phyloP scores from a whole-genome alignment of 371 early-diverging fungal genomes.

The Actinomortierella ambigua region DNA sequence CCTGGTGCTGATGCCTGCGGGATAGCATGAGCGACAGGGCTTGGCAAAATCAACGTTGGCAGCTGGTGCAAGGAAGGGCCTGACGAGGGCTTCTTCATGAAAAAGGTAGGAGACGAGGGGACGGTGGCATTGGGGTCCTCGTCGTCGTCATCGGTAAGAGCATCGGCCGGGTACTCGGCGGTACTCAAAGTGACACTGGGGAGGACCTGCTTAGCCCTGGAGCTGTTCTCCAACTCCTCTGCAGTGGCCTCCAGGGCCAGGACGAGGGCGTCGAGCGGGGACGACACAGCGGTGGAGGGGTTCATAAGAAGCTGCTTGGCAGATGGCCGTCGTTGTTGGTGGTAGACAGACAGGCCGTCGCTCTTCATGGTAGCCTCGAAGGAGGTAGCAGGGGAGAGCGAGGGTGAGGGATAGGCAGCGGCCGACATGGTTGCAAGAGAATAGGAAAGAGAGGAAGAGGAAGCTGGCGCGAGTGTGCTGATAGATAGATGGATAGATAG shows the following conservation, averaged over 20 bases:
- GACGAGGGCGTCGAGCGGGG: conserved; percentile 40
- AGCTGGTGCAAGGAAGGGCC: conserved; percentile 25
- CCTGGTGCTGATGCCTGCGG: background rate
- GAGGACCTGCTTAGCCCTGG: background rate
- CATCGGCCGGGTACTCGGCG: background rate
- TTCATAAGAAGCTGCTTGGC: conserved; percentile 11
- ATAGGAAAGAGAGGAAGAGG: background rate
- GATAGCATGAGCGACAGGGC: background rate
- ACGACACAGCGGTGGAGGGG: conserved; percentile 15
- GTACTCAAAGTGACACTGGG: background rate
- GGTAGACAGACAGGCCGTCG: background rate
- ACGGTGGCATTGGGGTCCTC: conserved; percentile 43
- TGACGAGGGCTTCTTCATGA: conserved; percentile 18
- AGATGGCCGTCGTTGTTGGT: conserved; percentile 11
- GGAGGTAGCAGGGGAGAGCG: conserved; percentile 32
- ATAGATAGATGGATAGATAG: background rate
- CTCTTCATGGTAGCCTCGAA: conserved; percentile 16
- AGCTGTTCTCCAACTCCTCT: conserved; percentile 11
- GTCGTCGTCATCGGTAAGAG: conserved; percentile 13
- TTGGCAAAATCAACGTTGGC: conserved; percentile 20
- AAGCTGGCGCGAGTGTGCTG: background rate
- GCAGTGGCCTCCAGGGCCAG: conserved; percentile 40
- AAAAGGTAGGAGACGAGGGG: conserved; percentile 35
- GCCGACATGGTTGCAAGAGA: background rate
- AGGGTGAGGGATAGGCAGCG: conserved; percentile 32